Evolutionary conservation across 805 yeast genomes (phyloP).

Genomic region (Saturnispora besseyi): DNA sequence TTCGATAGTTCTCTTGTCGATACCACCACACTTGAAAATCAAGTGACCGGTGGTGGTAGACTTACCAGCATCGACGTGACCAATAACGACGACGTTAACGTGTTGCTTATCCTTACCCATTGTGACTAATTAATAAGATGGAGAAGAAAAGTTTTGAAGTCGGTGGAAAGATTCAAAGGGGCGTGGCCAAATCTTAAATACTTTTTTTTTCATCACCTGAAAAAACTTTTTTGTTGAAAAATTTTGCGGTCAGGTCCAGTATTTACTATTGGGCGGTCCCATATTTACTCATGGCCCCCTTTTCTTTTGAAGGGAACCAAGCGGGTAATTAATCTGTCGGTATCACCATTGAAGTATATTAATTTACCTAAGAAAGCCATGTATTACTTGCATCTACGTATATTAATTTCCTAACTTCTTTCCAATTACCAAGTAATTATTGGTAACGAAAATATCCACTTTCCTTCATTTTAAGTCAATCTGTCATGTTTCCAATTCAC

Average conservation of each 20-base stretch:
- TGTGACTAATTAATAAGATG: constrained; percentile 7
- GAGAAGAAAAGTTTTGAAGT: background rate
- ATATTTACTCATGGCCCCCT: background rate
- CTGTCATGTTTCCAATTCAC: too few species aligned
- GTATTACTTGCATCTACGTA: too few species aligned
- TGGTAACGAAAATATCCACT: too few species aligned
- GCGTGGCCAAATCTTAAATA: constrained; percentile 6
- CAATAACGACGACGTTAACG: constrained; percentile 99
- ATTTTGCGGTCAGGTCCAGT: constrained; percentile 1
- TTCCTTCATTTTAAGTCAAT: too few species aligned
- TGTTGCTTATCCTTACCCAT: constrained; percentile 93
- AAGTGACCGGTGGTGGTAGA: constrained; percentile 99
- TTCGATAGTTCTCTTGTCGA: constrained; percentile 96
- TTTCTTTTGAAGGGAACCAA: background rate
- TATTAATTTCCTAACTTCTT: too few species aligned
- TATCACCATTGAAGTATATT: background rate
- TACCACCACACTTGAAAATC: constrained; percentile 99
- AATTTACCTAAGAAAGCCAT: background rate
- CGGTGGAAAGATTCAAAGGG: background rate
- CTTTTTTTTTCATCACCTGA: constrained; percentile 1
- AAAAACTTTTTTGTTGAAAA: constrained; percentile 2
- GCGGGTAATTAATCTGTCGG: background rate
- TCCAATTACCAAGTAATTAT: too few species aligned
- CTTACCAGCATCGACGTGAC: constrained; percentile 99
- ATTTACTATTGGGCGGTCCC: constrained; percentile 4